Percentiles rank a stretch among this genome's conserved stretches.
phyloP scores from a whole-genome alignment of 1,284 basidiomycete genomes.

The Tilletiopsis washingtonensis region DNA sequence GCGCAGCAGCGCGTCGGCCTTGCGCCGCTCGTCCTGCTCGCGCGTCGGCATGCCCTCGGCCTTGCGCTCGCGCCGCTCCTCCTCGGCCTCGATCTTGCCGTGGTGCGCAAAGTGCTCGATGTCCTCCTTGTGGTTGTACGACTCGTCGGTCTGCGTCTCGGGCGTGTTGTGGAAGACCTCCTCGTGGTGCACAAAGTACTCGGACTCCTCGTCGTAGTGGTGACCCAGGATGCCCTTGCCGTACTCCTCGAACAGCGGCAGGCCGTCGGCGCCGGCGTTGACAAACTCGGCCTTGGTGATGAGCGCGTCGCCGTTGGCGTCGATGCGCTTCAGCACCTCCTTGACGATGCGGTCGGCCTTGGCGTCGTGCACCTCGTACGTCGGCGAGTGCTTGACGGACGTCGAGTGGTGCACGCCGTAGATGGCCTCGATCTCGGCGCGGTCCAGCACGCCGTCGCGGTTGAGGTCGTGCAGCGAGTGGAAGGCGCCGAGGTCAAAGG shows the following conservation, averaged over 20 bases:
- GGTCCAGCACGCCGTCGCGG: conserved; percentile 51
- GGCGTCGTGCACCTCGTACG: conserved; percentile 67
- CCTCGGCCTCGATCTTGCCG: conserved; percentile 73
- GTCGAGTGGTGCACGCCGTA: conserved; percentile 88
- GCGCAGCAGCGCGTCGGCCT: conserved; percentile 23
- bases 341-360: conserved; percentile 76
- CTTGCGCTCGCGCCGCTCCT: conserved; percentile 71
- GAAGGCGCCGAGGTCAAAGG: conserved; percentile 46
- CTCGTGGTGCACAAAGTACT: conserved; percentile 49
- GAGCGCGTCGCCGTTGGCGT: conserved; percentile 69
- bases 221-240: conserved; percentile 66
- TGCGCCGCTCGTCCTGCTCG: conserved; percentile 37
- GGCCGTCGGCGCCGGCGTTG: conserved; percentile 62
- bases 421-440: conserved; percentile 49
- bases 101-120: conserved; percentile 78
- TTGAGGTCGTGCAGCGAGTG: conserved; percentile 87
- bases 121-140: conserved; percentile 74
- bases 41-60: conserved; percentile 64
- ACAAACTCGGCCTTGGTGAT: conserved; percentile 74
- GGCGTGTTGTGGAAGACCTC: conserved; percentile 88
- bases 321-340: conserved; percentile 66
- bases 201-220: conserved; percentile 59
- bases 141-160: conserved; percentile 90
- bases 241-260: conserved; percentile 65
- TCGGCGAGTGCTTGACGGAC: conserved; percentile 74